Evolutionary conservation across 163 green algal genomes (phyloP).

Genomic region (Prototheca stagnorum): DNA sequence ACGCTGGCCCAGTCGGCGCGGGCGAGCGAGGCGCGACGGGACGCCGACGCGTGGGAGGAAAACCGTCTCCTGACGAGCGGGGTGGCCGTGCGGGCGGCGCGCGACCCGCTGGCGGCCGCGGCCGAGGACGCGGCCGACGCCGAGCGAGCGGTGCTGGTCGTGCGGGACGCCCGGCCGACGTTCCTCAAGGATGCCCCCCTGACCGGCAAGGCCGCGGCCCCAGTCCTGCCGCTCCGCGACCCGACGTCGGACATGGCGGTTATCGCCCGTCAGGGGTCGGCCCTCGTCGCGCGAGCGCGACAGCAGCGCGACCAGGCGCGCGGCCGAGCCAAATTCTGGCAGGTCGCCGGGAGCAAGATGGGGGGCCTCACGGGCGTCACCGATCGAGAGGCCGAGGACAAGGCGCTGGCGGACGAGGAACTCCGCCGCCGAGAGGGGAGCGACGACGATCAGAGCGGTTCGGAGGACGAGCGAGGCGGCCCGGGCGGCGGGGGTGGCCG

Average conservation of each 20-base stretch:
- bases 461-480: conserved; percentile 14
- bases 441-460: conserved; percentile 16
- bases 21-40: conserved; percentile 71
- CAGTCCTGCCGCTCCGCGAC: conserved; percentile 86
- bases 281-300: conserved; percentile 54
- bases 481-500: conserved; percentile 8
- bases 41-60: conserved; percentile 90
- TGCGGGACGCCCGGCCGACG: conserved; percentile 86
- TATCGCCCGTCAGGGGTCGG: conserved; percentile 53
- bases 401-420: conserved; percentile 26
- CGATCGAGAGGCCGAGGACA: conserved; percentile 50
- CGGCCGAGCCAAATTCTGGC: conserved; percentile 80
- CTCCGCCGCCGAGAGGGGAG: conserved; percentile 24
- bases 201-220: conserved; percentile 60
- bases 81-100: conserved; percentile 37
- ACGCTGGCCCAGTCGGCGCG: conserved; percentile 67
- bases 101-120: conserved; percentile 31
- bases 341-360: conserved; percentile 91
- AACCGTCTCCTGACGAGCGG: conserved; percentile 78
- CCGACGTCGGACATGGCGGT: conserved; percentile 92
- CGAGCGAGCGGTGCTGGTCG: conserved; percentile 75
- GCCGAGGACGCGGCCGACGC: conserved; percentile 68
- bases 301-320: conserved; percentile 70
- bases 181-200: conserved; percentile 80
- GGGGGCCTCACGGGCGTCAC: conserved; percentile 80